Percentiles rank a stretch among this genome's conserved stretches.
Conservation (phyloP, 2,329 filamentous ascomycete genomes). For the Triangularia setosa region DNA sequence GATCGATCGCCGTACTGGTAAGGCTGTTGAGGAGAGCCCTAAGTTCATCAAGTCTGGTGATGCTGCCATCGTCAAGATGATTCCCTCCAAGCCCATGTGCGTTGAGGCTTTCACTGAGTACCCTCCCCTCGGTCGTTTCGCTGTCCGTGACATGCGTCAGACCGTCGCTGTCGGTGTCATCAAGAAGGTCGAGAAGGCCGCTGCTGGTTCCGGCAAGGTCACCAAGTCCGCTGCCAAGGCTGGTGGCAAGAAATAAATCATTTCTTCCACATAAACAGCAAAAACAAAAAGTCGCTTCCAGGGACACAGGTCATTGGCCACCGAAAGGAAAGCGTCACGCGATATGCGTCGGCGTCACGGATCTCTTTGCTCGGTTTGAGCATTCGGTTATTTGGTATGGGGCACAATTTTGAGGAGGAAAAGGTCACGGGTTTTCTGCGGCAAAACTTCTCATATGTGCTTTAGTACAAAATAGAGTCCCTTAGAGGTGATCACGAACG, state of each 20-base stretch:
- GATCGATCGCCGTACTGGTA: constrained; percentile 99
- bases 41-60: constrained; percentile 99
- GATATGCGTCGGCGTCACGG: constrained; percentile 23
- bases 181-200: constrained; percentile 74
- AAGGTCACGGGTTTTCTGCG: constrained; percentile 31
- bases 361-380: constrained; percentile 27
- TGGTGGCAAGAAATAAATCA: constrained; percentile 64
- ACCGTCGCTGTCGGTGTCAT: constrained; percentile 93
- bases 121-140: constrained; percentile 99
- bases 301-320: constrained; percentile 18
- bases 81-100: constrained; percentile 99
- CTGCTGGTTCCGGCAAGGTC: constrained; percentile 57
- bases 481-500: constrained; percentile 31
- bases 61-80: constrained; percentile 99
- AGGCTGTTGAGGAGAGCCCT: constrained; percentile 84
- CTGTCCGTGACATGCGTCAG: constrained; percentile 96
- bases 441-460: constrained; percentile 33
- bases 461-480: constrained; percentile 35
- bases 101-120: constrained; percentile 99
- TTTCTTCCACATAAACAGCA: constrained; percentile 15
- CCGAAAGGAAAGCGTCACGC: constrained; percentile 24
- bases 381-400: constrained; percentile 30
- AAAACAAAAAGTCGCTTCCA: constrained; percentile 21
- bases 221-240: constrained; percentile 72
- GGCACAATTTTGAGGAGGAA: constrained; percentile 30